Conservation (phyloP, 768 basidiomycete species). For the Pleurotus cornucopiae region DNA sequence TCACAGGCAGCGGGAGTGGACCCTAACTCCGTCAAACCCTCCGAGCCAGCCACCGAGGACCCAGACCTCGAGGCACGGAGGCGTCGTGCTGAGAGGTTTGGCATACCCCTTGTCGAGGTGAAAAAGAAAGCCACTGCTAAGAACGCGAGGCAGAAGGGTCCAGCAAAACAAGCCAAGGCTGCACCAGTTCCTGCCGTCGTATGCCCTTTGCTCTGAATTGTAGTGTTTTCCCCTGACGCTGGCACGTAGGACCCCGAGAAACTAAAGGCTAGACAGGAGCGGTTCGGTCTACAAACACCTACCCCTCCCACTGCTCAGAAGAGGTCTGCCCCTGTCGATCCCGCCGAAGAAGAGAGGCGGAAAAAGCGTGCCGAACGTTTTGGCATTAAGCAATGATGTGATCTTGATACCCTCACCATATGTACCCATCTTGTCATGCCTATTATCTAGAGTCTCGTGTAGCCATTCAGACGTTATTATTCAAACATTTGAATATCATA, state of each 20-base stretch:
- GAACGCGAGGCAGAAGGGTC: constrained; percentile 17
- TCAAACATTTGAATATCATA: neutral
- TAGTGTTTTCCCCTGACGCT: neutral
- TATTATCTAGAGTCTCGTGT: no score
- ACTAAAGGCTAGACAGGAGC: constrained; percentile 47
- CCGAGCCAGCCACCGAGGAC: constrained; percentile 26
- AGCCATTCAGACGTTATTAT: neutral
- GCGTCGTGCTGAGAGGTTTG: constrained; percentile 66
- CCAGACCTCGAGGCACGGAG: constrained; percentile 53
- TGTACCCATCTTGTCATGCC: no score
- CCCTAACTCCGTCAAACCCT: neutral
- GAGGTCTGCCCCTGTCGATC: constrained; percentile 38
- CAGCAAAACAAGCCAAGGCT: constrained; percentile 11
- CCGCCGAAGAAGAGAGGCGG: constrained; percentile 54
- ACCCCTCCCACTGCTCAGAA: constrained; percentile 20
- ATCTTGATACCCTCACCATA: neutral
- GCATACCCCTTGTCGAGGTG: constrained; percentile 52
- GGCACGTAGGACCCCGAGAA: constrained; percentile 41
- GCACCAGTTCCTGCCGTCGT: constrained; percentile 18
- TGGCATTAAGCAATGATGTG: constrained; percentile 23
- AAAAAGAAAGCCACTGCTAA: constrained; percentile 19
- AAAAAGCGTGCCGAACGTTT: constrained; percentile 67
- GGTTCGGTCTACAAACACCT: constrained; percentile 39
- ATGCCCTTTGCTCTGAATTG: constrained; percentile 13
- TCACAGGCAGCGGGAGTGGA: constrained; percentile 9